A percentile compares a stretch with the other conserved stretches of the same genome.
These are phyloP conservation scores for Penstemon davidsonii DNA, from an alignment of 257 asterid species.

Conservation along the genomic window DNA sequence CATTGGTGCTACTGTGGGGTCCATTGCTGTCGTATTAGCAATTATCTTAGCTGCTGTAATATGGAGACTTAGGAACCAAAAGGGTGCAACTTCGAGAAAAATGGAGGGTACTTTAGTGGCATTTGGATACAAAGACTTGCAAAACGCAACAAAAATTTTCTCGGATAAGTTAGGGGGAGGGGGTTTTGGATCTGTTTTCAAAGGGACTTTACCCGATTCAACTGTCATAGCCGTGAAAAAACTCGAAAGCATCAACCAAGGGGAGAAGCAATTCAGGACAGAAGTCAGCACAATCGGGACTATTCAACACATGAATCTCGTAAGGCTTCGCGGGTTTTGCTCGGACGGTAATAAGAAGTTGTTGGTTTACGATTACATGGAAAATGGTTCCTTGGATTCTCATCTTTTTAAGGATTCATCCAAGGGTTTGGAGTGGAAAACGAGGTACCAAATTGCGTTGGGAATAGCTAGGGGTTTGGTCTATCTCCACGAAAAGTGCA, in stretches of 20 bases:
- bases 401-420: slow-evolving; percentile 36
- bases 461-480: slow-evolving; percentile 50
- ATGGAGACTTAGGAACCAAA: slow-evolving; percentile 29
- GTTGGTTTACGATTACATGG: slow-evolving; percentile 48
- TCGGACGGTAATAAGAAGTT: slow-evolving; percentile 42
- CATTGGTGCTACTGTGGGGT: slow-evolving; percentile 35
- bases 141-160: slow-evolving; percentile 44
- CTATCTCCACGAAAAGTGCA: slow-evolving; percentile 54
- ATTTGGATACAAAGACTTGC: slow-evolving; percentile 45
- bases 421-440: slow-evolving; percentile 37
- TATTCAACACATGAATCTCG: slow-evolving; percentile 54
- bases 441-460: slow-evolving; percentile 43
- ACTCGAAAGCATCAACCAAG: slow-evolving; percentile 51
- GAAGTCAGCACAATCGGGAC: slow-evolving; percentile 53
- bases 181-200: slow-evolving; percentile 55
- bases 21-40: slow-evolving; percentile 27
- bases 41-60: slow-evolving; percentile 13
- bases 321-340: slow-evolving; percentile 51
- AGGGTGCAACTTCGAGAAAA: slow-evolving; percentile 22
- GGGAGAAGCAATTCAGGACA: slow-evolving; percentile 50
- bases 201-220: slow-evolving; percentile 41
- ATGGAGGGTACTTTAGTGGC: slow-evolving; percentile 42
- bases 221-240: slow-evolving; percentile 46
- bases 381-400: slow-evolving; percentile 45
- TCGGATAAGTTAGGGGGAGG: slow-evolving; percentile 52